phyloP scores from a whole-genome alignment of 345 rosid genomes.

The Cochlearia excelsa region DNA sequence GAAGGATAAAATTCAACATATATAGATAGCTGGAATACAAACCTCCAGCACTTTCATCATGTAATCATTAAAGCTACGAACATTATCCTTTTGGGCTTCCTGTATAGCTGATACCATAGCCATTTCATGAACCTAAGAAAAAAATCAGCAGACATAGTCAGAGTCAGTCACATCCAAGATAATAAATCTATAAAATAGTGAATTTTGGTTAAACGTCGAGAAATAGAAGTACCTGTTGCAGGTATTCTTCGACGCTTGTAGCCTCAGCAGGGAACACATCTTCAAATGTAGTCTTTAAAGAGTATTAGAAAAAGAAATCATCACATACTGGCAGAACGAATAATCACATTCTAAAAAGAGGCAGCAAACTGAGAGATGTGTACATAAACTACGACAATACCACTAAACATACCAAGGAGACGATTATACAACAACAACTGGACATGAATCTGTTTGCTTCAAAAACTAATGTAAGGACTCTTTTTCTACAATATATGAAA shows the following conservation, averaged over 20 bases:
- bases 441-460: background rate
- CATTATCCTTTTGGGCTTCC: slow-evolving; percentile 92
- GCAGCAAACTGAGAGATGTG: background rate
- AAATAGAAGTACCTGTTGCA: slow-evolving; percentile 72
- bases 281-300: slow-evolving; percentile 77
- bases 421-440: background rate
- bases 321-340: background rate
- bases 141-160: background rate
- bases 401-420: background rate
- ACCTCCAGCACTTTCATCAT: slow-evolving; percentile 97
- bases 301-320: slow-evolving; percentile 21
- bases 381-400: slow-evolving; percentile 5
- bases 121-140: slow-evolving; percentile 85
- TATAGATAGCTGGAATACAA: slow-evolving; percentile 29
- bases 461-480: background rate
- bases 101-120: slow-evolving; percentile 96
- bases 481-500: background rate
- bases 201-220: slow-evolving; percentile 1
- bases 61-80: slow-evolving; percentile 87
- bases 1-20: background rate
- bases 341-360: slow-evolving; percentile 1
- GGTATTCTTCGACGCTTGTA: slow-evolving; percentile 84
- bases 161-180: background rate
- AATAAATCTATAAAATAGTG: slow-evolving; percentile 9
- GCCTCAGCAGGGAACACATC: slow-evolving; percentile 99